A percentile compares a stretch with the other conserved stretches of the same genome.
Evolutionary conservation across 1,139 yeast species (phyloP).

Genomic region (Fermentozyma sake): DNA sequence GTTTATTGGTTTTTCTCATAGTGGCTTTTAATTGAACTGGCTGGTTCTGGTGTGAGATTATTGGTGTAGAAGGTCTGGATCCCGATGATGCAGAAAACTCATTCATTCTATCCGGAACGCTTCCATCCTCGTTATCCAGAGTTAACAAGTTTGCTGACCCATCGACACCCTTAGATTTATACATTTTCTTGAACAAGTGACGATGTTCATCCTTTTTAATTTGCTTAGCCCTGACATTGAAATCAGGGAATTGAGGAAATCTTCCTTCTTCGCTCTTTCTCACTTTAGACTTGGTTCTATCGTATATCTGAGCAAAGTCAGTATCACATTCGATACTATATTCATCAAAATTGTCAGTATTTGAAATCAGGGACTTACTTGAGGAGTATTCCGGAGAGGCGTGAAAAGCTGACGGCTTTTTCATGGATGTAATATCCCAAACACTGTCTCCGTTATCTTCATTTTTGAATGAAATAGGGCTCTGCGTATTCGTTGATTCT

Average conservation of each 20-base stretch:
- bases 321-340: conserved; percentile 5
- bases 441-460: no score
- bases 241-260: conserved; percentile 14
- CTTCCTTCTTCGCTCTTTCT: conserved; percentile 6
- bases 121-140: conserved; percentile 13
- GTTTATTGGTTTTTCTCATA: conserved; percentile 55
- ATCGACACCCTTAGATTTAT: conserved; percentile 15
- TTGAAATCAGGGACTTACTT: conserved; percentile 11
- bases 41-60: conserved; percentile 9
- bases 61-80: conserved; percentile 7
- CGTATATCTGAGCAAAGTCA: conserved; percentile 5
- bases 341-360: conserved; percentile 10
- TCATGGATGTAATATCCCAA: no score
- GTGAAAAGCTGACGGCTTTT: no score
- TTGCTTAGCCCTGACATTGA: conserved; percentile 4
- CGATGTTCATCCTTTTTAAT: conserved; percentile 6
- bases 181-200: conserved; percentile 10
- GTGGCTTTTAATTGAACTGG: conserved; percentile 56
- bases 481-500: not conserved
- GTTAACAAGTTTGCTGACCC: conserved; percentile 11
- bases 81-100: not conserved
- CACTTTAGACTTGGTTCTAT: conserved; percentile 1
- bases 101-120: no score
- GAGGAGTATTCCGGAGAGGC: no score
- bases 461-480: not conserved